phyloP scores from a whole-genome alignment of 2,329 filamentous ascomycete species.

The Penicillium sp. region DNA sequence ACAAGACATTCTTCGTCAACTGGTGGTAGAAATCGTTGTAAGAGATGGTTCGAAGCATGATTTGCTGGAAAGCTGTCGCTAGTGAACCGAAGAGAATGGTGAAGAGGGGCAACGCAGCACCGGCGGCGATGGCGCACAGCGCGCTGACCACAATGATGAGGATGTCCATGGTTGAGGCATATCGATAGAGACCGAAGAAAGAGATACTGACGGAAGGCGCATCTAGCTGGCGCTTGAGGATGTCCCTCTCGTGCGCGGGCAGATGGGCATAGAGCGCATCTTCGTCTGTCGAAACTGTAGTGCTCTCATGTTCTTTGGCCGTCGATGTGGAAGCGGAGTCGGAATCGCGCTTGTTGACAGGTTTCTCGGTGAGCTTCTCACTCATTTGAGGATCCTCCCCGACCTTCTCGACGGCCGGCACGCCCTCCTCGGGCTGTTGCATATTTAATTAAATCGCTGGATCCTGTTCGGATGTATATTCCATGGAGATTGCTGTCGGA shows the following conservation, averaged over 20 bases:
- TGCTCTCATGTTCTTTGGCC: conserved; percentile 31
- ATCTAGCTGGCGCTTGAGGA: conserved; percentile 66
- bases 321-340: conserved; percentile 25
- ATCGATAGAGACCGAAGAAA: conserved; percentile 65
- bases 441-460: conserved; percentile 3
- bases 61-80: conserved; percentile 66
- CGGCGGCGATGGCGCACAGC: conserved; percentile 65
- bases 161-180: conserved; percentile 63
- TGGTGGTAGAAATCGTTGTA: conserved; percentile 57
- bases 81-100: conserved; percentile 74
- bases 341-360: conserved; percentile 8
- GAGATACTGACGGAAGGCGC: conserved; percentile 62
- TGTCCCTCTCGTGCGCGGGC: conserved; percentile 60
- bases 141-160: conserved; percentile 60
- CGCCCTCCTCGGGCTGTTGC: conserved; percentile 23
- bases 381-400: conserved; percentile 9
- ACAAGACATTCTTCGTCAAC: conserved; percentile 65
- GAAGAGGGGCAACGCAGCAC: conserved; percentile 74
- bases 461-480: not conserved
- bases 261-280: conserved; percentile 60
- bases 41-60: conserved; percentile 50
- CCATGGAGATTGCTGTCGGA: not conserved
- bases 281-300: conserved; percentile 37
- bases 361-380: conserved; percentile 18
- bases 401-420: conserved; percentile 16